Percentiles rank a stretch among this genome's conserved stretches.
Conservation (phyloP, 2,329 filamentous ascomycete species). For the Ophiostoma novo-ulmi region DNA sequence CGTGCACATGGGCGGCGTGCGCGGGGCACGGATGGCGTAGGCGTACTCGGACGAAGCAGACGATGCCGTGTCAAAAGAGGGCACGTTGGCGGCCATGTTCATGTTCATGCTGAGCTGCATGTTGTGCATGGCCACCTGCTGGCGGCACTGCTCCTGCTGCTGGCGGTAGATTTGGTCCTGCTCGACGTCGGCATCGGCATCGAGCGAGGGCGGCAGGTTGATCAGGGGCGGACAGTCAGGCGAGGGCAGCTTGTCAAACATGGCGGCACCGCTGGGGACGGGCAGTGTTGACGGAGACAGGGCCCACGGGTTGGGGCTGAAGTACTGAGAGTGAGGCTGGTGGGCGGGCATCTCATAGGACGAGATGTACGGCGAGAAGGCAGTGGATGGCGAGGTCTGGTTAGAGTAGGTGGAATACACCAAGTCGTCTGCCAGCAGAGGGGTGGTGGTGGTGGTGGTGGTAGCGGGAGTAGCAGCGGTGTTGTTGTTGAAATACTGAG, state of each 20-base stretch:
- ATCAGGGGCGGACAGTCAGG: slow-evolving; percentile 27
- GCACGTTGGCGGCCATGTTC: neutral
- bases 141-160: slow-evolving; percentile 15
- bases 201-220: slow-evolving; percentile 11
- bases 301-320: slow-evolving; percentile 39
- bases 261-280: slow-evolving; percentile 19
- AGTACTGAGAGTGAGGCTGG: slow-evolving; percentile 36
- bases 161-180: slow-evolving; percentile 13
- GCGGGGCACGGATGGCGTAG: slow-evolving; percentile 6
- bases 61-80: neutral
- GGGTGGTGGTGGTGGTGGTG: slow-evolving; percentile 23
- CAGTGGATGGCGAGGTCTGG: slow-evolving; percentile 52
- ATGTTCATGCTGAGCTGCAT: neutral
- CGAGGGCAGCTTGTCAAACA: slow-evolving; percentile 28
- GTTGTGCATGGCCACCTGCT: neutral
- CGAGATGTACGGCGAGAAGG: slow-evolving; percentile 47
- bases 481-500: slow-evolving; percentile 6
- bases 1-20: slow-evolving; percentile 15
- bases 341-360: slow-evolving; percentile 26
- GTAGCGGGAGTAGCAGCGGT: too few species aligned
- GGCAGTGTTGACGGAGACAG: slow-evolving; percentile 24
- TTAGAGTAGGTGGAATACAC: slow-evolving; percentile 46
- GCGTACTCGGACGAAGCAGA: slow-evolving; percentile 5
- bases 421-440: slow-evolving; percentile 31
- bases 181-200: slow-evolving; percentile 2